Evolutionary conservation across 139 green algal species (phyloP), one percentile per base, ranked within the genome.

Genomic region (Picochlorum sp.): DNA sequence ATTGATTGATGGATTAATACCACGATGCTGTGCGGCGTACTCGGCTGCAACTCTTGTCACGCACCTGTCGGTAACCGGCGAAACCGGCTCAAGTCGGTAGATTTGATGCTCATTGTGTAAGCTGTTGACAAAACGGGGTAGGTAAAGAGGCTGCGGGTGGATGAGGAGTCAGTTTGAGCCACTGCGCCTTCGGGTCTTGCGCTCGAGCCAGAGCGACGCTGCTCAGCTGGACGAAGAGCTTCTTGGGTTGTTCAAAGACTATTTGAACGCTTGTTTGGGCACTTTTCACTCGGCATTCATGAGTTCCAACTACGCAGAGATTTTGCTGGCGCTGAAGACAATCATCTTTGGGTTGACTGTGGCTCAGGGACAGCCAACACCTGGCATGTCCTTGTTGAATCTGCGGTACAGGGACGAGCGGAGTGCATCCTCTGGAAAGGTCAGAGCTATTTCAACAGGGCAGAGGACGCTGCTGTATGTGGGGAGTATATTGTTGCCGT

Each of bases 351-450:
- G 57, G 6, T 72, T 84, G 37, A 85, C 83, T 2, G 68, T 92
- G 10, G 81, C 74, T 79, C 28, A 45, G n/a, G 80, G 78, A 57
- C 55, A 65, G 9, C 83, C 89, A 11, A 85, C 86, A 2, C 89
- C 89, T 2, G 89, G 89, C 65, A 88, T 74, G 32, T 70, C 82
- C 18, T 78, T 96, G 14, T 90, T 96, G 81, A 96, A 96, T 68
- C 70, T 96, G 62, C 67, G 89, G 1, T 95, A 86, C 65, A 70
- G 89, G 1, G 65, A 91, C 50, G 86, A 95, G 62, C 30, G 58
- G 20, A 44, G 24, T 5, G n/a, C 55, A 49, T 16, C 38, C 16
- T 84, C 85, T 0, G 71, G 90, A n/a, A 86, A 86, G 32, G 87
- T 86, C 7, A 79, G 79, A 4, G 82, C 76, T 4, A 66, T 92